phyloP scores from a whole-genome alignment of 306 rosid species.

The Quercus wislizeni region DNA sequence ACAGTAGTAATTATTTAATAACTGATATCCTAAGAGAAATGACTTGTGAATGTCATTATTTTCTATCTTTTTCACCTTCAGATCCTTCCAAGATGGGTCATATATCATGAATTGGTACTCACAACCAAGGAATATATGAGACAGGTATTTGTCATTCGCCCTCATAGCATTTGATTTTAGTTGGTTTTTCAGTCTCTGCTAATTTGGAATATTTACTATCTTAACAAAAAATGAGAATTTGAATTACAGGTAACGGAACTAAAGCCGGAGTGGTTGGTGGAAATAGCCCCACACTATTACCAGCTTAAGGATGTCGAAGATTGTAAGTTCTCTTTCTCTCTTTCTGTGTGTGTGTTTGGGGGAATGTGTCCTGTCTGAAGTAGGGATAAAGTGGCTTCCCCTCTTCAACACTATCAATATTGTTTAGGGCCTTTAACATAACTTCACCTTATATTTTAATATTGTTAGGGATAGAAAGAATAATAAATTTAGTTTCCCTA shows the following conservation, averaged over 20 bases:
- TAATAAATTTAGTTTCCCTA: neutral
- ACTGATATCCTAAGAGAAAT: no score
- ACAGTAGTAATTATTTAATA: neutral
- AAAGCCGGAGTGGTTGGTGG: slow-evolving; percentile 91
- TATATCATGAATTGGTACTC: slow-evolving; percentile 90
- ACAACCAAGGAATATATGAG: slow-evolving; percentile 95
- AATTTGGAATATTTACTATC: slow-evolving; percentile 1
- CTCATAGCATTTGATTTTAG: neutral
- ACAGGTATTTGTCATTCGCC: slow-evolving; percentile 49
- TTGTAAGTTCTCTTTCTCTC: slow-evolving; percentile 45
- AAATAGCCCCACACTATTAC: slow-evolving; percentile 96
- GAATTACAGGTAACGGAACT: slow-evolving; percentile 68
- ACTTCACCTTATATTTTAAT: neutral
- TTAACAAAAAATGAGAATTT: slow-evolving; percentile 25
- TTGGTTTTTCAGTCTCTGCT: neutral
- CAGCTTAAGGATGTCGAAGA: slow-evolving; percentile 95
- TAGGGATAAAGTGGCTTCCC: neutral
- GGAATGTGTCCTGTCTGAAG: neutral
- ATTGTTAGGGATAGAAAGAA: neutral
- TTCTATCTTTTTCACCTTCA: slow-evolving; percentile 22
- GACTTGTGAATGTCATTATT: neutral
- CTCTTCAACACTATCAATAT: slow-evolving; percentile 1
- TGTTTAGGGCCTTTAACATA: neutral
- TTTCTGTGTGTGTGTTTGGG: neutral
- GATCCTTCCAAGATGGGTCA: slow-evolving; percentile 93